Conservation (phyloP, 2,329 filamentous ascomycete species). For the Phialophora tarda region DNA sequence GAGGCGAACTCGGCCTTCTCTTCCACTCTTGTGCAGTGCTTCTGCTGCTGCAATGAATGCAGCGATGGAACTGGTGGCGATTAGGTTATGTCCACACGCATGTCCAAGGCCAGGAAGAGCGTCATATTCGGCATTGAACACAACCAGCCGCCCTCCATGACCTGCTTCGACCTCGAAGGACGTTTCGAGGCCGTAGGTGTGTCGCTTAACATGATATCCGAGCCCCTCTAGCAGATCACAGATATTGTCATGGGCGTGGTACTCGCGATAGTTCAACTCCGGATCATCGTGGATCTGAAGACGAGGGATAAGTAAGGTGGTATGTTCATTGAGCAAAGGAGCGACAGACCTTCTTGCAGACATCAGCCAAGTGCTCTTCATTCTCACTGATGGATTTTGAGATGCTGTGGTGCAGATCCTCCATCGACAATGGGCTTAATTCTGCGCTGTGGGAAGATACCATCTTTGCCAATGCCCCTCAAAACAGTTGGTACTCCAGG, state of each 20-base stretch:
- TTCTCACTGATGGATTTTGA: slow-evolving; percentile 11
- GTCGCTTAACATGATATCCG: slow-evolving; percentile 55
- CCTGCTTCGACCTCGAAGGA: slow-evolving; percentile 58
- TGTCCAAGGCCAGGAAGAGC: slow-evolving; percentile 49
- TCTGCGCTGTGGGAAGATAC: slow-evolving; percentile 1
- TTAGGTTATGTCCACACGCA: slow-evolving; percentile 51
- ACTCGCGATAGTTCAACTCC: slow-evolving; percentile 59
- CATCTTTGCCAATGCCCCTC: slow-evolving; percentile 2
- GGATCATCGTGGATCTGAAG: slow-evolving; percentile 54
- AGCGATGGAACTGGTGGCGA: slow-evolving; percentile 47
- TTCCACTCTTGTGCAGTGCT: slow-evolving; percentile 38
- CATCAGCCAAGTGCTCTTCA: slow-evolving; percentile 14
- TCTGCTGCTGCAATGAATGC: slow-evolving; percentile 46
- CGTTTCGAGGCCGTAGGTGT: slow-evolving; percentile 60
- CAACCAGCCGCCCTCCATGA: slow-evolving; percentile 45
- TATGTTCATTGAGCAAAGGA: background rate
- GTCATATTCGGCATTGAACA: slow-evolving; percentile 53
- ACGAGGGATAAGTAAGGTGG: background rate
- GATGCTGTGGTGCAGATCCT: slow-evolving; percentile 14
- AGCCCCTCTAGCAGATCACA: slow-evolving; percentile 52
- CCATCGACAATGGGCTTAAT: background rate
- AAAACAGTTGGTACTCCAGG: background rate
- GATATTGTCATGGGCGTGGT: slow-evolving; percentile 59
- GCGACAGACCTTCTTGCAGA: slow-evolving; percentile 21
- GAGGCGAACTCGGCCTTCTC: slow-evolving; percentile 44